phyloP scores from a whole-genome alignment of 1,284 basidiomycete species.

The Violaceomyces palustris region DNA sequence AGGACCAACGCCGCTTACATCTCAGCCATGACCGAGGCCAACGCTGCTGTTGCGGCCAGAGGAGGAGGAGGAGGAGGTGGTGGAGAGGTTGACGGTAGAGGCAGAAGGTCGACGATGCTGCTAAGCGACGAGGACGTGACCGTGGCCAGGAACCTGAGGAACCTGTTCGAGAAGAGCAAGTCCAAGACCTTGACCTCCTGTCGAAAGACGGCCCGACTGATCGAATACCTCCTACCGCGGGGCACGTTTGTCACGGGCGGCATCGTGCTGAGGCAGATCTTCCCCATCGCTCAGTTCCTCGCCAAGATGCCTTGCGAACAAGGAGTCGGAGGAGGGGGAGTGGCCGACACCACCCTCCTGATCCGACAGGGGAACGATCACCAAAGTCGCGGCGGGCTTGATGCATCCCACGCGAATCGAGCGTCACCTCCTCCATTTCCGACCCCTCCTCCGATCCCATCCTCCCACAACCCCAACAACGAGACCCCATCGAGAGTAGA shows the following conservation, averaged over 20 bases:
- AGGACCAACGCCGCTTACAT: slow-evolving; percentile 27
- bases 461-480: background rate
- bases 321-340: slow-evolving; percentile 1
- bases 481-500: slow-evolving; percentile 4
- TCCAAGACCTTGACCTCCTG: slow-evolving; percentile 28
- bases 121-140: slow-evolving; percentile 11
- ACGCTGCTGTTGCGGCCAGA: too few species aligned
- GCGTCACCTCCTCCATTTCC: background rate
- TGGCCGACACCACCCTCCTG: background rate
- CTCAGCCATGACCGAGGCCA: slow-evolving; percentile 13
- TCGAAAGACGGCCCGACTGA: slow-evolving; percentile 27
- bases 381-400: background rate
- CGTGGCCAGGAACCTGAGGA: slow-evolving; percentile 21
- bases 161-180: slow-evolving; percentile 31
- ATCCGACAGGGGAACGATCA: background rate
- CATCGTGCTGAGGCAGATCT: slow-evolving; percentile 28
- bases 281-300: slow-evolving; percentile 39
- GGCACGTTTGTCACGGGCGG: slow-evolving; percentile 35
- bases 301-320: slow-evolving; percentile 29
- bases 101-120: too few species aligned
- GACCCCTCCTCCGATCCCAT: slow-evolving; percentile 2
- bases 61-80: too few species aligned
- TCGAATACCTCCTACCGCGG: slow-evolving; percentile 28
- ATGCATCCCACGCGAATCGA: background rate
- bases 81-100: too few species aligned